Conservation (phyloP, 106 monocot species). For the Hemerocallis citrina region DNA sequence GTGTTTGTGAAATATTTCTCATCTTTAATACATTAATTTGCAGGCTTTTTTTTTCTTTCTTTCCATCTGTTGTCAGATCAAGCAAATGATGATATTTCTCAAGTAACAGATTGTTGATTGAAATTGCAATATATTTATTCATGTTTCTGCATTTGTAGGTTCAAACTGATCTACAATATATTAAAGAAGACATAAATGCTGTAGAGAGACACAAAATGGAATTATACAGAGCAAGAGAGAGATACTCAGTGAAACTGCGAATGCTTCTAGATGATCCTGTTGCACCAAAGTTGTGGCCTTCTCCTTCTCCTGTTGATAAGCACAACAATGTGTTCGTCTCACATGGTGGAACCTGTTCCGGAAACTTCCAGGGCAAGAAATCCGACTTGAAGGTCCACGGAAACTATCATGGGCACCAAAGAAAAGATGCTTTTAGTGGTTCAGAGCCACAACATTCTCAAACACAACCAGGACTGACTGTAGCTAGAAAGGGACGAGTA, state of each 20-base stretch:
- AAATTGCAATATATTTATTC: not conserved
- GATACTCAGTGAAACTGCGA: slow-evolving; percentile 85
- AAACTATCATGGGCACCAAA: slow-evolving; percentile 50
- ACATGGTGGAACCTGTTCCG: slow-evolving; percentile 37
- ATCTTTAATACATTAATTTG: not conserved
- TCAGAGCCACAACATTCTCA: slow-evolving; percentile 61
- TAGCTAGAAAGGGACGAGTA: slow-evolving; percentile 80
- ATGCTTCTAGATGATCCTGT: slow-evolving; percentile 73
- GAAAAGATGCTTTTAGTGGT: slow-evolving; percentile 61
- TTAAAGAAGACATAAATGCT: slow-evolving; percentile 91
- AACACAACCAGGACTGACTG: slow-evolving; percentile 65
- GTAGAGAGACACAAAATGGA: slow-evolving; percentile 82
- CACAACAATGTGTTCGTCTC: slow-evolving; percentile 37
- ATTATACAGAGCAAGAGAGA: slow-evolving; percentile 75
- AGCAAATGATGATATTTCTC: not conserved
- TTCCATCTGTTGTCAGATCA: not conserved
- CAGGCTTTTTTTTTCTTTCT: not conserved
- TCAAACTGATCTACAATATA: slow-evolving; percentile 90
- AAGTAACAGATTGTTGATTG: not conserved
- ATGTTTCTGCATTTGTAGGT: slow-evolving; percentile 35
- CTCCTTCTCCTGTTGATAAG: slow-evolving; percentile 36
- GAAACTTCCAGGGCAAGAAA: slow-evolving; percentile 49
- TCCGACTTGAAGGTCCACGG: slow-evolving; percentile 61
- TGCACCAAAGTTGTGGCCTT: slow-evolving; percentile 47
- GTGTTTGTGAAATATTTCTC: not conserved